Evolutionary conservation across 164 flowering plant species (phyloP).

Genomic region (Piper longum): DNA sequence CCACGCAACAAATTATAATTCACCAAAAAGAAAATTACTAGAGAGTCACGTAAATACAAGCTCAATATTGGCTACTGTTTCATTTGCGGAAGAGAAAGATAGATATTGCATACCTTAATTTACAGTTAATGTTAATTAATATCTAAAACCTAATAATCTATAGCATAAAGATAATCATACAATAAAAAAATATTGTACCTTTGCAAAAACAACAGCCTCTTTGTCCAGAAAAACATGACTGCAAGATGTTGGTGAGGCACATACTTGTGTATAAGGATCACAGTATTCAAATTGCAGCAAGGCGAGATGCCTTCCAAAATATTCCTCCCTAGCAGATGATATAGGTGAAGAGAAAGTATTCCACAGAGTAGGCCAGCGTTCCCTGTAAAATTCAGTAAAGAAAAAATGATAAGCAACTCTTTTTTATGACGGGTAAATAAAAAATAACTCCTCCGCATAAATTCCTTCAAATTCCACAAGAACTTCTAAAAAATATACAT

Average conservation of each 20-base stretch:
- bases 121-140: no score
- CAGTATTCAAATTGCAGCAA: conserved; percentile 40
- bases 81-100: no score
- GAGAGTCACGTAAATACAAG: no score
- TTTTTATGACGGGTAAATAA: not conserved
- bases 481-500: not conserved
- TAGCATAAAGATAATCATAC: not conserved
- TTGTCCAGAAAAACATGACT: conserved; percentile 29
- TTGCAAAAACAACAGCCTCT: conserved; percentile 24
- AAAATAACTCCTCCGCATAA: not conserved
- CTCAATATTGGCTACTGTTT: no score
- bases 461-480: not conserved
- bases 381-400: conserved; percentile 17
- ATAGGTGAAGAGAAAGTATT: conserved; percentile 8
- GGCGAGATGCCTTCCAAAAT: conserved; percentile 29
- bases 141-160: no score
- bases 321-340: conserved; percentile 32
- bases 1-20: no score
- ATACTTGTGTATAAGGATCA: conserved; percentile 25
- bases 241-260: conserved; percentile 12
- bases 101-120: no score
- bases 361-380: conserved; percentile 32
- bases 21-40: no score
- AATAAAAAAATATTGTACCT: conserved; percentile 19
- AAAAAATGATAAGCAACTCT: not conserved